Percentiles rank a stretch among this genome's conserved stretches.
phyloP scores from a whole-genome alignment of 257 asterid species.

The Thymus mandschuricus region DNA sequence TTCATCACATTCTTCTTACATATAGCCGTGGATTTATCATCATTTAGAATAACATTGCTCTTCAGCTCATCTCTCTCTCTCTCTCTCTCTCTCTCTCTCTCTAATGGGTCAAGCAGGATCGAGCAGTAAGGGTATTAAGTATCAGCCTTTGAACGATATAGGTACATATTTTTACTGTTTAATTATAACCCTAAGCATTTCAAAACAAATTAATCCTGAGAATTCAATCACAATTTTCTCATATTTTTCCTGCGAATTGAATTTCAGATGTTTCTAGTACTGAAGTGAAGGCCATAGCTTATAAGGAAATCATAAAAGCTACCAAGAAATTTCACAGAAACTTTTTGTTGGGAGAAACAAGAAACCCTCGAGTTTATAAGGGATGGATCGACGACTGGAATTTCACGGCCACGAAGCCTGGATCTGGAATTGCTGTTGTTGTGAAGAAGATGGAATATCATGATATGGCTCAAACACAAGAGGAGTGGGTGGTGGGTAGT shows the following conservation, averaged over 20 bases:
- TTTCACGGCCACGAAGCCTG: background rate
- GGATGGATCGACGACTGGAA: background rate
- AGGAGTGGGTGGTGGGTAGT: background rate
- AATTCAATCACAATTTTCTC: too few species aligned
- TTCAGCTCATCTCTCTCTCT: too few species aligned
- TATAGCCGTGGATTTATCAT: too few species aligned
- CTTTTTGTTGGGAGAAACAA: background rate
- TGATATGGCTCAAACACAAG: background rate
- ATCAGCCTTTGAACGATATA: too few species aligned
- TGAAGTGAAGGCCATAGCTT: background rate
- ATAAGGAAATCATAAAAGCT: slow-evolving; percentile 25
- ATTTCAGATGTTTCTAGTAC: background rate
- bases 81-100: too few species aligned
- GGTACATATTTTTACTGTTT: too few species aligned
- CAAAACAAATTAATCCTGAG: too few species aligned
- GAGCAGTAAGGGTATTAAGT: too few species aligned
- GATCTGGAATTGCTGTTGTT: background rate
- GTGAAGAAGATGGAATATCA: background rate
- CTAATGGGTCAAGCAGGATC: too few species aligned
- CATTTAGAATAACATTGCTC: too few species aligned
- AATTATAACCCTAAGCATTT: too few species aligned
- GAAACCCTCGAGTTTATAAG: background rate
- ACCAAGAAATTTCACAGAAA: background rate
- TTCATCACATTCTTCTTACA: too few species aligned
- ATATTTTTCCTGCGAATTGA: background rate